Percentiles rank a stretch among this genome's conserved stretches.
Evolutionary conservation across 1,284 basidiomycete species (phyloP).

Genomic region (Austroboletus rostrupii): DNA sequence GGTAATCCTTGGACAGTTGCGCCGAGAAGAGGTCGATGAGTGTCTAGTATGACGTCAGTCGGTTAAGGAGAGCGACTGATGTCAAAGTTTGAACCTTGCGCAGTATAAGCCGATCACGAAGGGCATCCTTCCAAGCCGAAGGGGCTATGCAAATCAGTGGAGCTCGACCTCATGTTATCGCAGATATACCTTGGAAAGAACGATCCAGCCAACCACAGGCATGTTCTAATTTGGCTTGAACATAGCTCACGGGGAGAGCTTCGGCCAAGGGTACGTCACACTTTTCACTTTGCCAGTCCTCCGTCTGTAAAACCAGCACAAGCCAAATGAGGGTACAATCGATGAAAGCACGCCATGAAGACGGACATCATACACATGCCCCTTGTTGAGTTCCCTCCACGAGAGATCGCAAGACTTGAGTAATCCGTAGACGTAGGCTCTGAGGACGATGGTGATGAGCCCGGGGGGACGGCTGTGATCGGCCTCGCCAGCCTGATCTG

Average conservation of each 20-base stretch:
- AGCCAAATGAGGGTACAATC: slow-evolving; percentile 12
- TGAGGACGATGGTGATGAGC: slow-evolving; percentile 67
- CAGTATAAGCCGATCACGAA: slow-evolving; percentile 52
- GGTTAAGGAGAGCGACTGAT: not conserved
- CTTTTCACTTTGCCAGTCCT: slow-evolving; percentile 88
- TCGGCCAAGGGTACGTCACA: slow-evolving; percentile 79
- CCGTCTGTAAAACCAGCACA: slow-evolving; percentile 48
- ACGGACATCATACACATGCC: slow-evolving; percentile 74
- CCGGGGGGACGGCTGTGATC: slow-evolving; percentile 44
- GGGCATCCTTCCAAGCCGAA: slow-evolving; percentile 42
- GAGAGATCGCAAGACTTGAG: slow-evolving; percentile 82
- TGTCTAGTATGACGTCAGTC: slow-evolving; percentile 15
- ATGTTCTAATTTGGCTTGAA: slow-evolving; percentile 59
- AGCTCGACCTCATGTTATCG: not conserved
- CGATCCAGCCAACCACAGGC: slow-evolving; percentile 50
- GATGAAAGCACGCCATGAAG: slow-evolving; percentile 9
- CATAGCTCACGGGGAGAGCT: slow-evolving; percentile 54
- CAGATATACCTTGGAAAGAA: slow-evolving; percentile 38
- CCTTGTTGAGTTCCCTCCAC: slow-evolving; percentile 76
- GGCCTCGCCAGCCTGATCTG: slow-evolving; percentile 19
- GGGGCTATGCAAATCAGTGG: slow-evolving; percentile 31
- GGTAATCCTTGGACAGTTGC: slow-evolving; percentile 26
- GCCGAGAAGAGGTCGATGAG: slow-evolving; percentile 48
- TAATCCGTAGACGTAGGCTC: slow-evolving; percentile 67
- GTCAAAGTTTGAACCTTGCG: slow-evolving; percentile 46